A percentile compares a stretch with the other conserved stretches of the same genome.
These are phyloP conservation scores for Claviceps sp. DNA, from an alignment of 2,329 filamentous ascomycete species.

Conservation along the genomic window DNA sequence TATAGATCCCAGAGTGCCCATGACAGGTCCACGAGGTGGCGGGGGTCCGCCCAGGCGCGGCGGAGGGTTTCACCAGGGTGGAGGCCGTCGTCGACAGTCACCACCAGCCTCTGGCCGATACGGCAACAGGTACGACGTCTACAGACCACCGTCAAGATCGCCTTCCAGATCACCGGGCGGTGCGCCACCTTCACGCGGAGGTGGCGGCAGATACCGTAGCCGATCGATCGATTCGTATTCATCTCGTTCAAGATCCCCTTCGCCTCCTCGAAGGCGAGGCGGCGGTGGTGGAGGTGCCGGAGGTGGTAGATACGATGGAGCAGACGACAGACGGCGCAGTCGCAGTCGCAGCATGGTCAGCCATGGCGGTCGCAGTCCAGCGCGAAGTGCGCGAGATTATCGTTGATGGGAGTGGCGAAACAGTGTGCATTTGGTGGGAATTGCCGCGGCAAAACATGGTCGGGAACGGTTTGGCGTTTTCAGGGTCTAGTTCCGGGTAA, in stretches of 20 bases:
- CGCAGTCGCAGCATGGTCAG: slow-evolving; percentile 34
- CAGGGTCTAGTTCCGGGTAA: background rate
- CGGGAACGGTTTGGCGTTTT: background rate
- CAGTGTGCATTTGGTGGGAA: background rate
- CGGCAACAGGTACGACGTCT: slow-evolving; percentile 39
- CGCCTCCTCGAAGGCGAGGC: slow-evolving; percentile 21
- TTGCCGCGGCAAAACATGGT: background rate
- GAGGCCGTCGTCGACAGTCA: slow-evolving; percentile 24
- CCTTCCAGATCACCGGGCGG: slow-evolving; percentile 28
- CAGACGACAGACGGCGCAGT: slow-evolving; percentile 26
- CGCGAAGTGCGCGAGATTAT: slow-evolving; percentile 24
- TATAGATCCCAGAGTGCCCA: slow-evolving; percentile 35
- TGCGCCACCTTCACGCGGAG: slow-evolving; percentile 21
- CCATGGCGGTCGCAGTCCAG: slow-evolving; percentile 26
- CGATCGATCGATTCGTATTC: slow-evolving; percentile 30
- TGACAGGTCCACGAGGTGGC: slow-evolving; percentile 19
- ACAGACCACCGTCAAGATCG: slow-evolving; percentile 45
- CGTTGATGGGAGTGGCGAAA: slow-evolving; percentile 12
- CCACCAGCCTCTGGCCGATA: slow-evolving; percentile 23
- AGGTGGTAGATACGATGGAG: slow-evolving; percentile 9
- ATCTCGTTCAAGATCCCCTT: slow-evolving; percentile 31
- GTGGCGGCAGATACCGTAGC: slow-evolving; percentile 28
- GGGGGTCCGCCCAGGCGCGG: slow-evolving; percentile 14
- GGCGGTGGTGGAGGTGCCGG: slow-evolving; percentile 19
- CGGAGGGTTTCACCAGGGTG: slow-evolving; percentile 14